Percentiles rank a stretch among this genome's conserved stretches.
phyloP scores from a whole-genome alignment of 2,329 filamentous ascomycete species.

The Bretziella fagacearum region DNA sequence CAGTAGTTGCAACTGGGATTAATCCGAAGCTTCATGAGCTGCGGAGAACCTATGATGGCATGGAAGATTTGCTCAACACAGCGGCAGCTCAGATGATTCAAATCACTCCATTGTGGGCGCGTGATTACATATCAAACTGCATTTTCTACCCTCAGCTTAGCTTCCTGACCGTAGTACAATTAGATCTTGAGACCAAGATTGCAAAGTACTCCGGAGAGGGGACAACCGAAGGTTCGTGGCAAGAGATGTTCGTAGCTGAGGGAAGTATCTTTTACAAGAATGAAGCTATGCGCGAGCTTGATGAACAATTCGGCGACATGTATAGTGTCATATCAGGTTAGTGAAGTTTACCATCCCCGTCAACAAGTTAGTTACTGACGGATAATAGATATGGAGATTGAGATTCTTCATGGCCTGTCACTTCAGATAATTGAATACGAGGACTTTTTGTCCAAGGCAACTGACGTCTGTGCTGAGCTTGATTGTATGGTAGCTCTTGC shows the following conservation, averaged over 20 bases:
- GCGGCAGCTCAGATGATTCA: conserved; percentile 47
- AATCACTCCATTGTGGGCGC: conserved; percentile 43
- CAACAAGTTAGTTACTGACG: neutral
- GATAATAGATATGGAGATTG: conserved; percentile 60
- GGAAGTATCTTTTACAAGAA: conserved; percentile 76
- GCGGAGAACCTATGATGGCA: conserved; percentile 60
- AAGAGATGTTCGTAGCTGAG: conserved; percentile 57
- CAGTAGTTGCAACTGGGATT: conserved; percentile 55
- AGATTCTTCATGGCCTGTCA: conserved; percentile 65
- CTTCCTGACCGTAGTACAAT: conserved; percentile 61
- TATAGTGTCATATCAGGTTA: conserved; percentile 68
- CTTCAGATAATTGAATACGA: conserved; percentile 54
- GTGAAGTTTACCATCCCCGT: conserved; percentile 16
- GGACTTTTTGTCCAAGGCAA: conserved; percentile 46
- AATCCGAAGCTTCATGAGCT: conserved; percentile 60
- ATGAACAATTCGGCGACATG: conserved; percentile 66
- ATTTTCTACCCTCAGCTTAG: conserved; percentile 85
- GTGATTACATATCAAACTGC: conserved; percentile 47
- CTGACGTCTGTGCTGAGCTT: conserved; percentile 69
- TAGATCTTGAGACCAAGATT: conserved; percentile 33
- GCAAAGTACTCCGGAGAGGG: conserved; percentile 46
- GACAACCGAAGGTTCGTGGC: conserved; percentile 46
- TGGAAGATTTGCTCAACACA: conserved; percentile 54
- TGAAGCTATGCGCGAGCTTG: conserved; percentile 59
- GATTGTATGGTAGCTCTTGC: conserved; percentile 73